Base-by-base conservation (phyloP, 495 filamentous ascomycete genomes). In the Mycothermus thermophilus region DNA sequence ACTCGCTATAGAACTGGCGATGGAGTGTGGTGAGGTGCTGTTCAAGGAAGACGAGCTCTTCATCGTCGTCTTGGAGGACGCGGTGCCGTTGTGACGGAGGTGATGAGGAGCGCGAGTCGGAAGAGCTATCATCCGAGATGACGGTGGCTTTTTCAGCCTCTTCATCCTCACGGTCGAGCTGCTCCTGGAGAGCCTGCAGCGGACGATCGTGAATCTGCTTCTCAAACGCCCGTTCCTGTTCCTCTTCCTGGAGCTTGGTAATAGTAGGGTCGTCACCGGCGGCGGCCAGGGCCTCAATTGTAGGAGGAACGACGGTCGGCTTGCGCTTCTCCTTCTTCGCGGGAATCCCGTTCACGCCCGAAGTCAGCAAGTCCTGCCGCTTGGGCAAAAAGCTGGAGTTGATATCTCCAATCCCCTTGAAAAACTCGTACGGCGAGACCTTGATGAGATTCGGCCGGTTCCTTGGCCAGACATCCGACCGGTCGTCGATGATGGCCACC, bases 401-500 rank as follows among this genome's bases (percentile, higher is more conserved):
- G 64, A 99, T 99, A 56, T 99, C 90, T 30, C 90, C 90, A 47
- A 94, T 95, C 16, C 92, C 92, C 19, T 88, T 80, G 53, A 96
- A 97, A 54, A 99, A 99, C 51, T 96, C 87, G 53, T 92, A 99
- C 5, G 86, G 83, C 10, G 71, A 71, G 20, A 99, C 92, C 58
- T 92, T 94, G 60, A 99, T 83, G 15, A 99, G 68, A 46, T 99
- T 95, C 8, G 79, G 71, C 46, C 79, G 79, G 72, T 92, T 96
- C 30, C 79, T 75, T n/a, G 69, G 69, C 90, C 90, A 99, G n/a
- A 99, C 87, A 54, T 99, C 90, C 21, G 83, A 84, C 44, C 90
- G 72, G 50, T 99, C 90, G 55, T 99, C 90, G 41, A 99, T 99
- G 48, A 99, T 94, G 18, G 93, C 85, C 13, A 93, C 90, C 90